Conservation (phyloP, 495 filamentous ascomycete species). For the Eremomyces bilateralis region DNA sequence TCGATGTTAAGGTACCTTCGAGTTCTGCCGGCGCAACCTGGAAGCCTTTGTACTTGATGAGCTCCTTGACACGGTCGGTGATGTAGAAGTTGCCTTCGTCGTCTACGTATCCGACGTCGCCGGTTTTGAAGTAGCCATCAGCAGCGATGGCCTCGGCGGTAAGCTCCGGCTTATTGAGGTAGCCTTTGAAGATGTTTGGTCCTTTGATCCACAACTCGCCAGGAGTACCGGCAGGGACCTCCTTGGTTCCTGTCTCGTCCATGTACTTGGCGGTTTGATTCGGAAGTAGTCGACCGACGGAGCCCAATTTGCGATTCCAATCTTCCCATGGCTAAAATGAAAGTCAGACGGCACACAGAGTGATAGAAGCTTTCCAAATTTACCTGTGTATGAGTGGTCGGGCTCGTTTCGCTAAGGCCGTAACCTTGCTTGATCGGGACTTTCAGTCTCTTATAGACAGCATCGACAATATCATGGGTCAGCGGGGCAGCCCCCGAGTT, state of each 20-base stretch:
- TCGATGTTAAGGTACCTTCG: slow-evolving; percentile 15
- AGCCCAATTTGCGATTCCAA: slow-evolving; percentile 59
- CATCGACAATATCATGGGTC: slow-evolving; percentile 59
- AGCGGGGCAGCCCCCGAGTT: slow-evolving; percentile 81
- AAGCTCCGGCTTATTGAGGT: slow-evolving; percentile 45
- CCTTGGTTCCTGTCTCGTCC: slow-evolving; percentile 15
- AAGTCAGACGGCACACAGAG: slow-evolving; percentile 28
- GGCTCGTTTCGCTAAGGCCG: slow-evolving; percentile 36
- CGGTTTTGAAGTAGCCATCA: slow-evolving; percentile 71
- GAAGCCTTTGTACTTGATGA: slow-evolving; percentile 32
- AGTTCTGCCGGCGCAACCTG: slow-evolving; percentile 21
- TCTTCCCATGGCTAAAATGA: slow-evolving; percentile 40
- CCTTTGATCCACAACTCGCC: slow-evolving; percentile 50
- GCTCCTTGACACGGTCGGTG: slow-evolving; percentile 30
- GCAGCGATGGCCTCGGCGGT: slow-evolving; percentile 41
- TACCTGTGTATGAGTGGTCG: slow-evolving; percentile 23
- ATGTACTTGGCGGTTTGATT: slow-evolving; percentile 75
- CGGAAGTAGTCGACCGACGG: slow-evolving; percentile 58
- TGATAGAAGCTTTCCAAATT: slow-evolving; percentile 13
- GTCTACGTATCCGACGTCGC: slow-evolving; percentile 45
- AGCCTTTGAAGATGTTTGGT: slow-evolving; percentile 55
- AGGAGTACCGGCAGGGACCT: slow-evolving; percentile 18
- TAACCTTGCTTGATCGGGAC: slow-evolving; percentile 33
- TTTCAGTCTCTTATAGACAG: slow-evolving; percentile 50
- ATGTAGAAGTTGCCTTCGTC: slow-evolving; percentile 31